These are phyloP conservation scores for Aegilops sharonensis DNA, from an alignment of 176 grass and related monocot species.

Conservation along the genomic window DNA sequence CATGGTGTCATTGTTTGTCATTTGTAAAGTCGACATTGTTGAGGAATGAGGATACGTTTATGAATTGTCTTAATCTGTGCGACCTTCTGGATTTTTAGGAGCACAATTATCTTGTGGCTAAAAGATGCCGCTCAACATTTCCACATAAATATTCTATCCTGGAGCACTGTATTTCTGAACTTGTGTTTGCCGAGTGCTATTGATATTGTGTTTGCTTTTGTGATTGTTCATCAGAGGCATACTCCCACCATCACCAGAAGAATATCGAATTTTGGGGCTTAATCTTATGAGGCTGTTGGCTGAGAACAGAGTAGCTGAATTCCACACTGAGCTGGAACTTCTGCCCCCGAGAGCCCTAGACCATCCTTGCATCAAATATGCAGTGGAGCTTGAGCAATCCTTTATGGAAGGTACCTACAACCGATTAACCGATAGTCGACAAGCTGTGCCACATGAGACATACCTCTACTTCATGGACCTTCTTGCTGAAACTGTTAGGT, in stretches of 20 bases:
- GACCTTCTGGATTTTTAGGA: not conserved
- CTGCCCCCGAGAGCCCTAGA: slow-evolving; percentile 47
- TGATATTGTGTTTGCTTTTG: not conserved
- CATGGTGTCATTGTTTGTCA: not conserved
- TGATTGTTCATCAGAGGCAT: slow-evolving; percentile 47
- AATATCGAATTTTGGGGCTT: slow-evolving; percentile 72
- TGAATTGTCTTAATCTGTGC: not conserved
- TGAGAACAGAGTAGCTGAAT: slow-evolving; percentile 73
- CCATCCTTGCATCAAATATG: slow-evolving; percentile 76
- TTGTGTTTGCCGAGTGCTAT: not conserved
- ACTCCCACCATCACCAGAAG: slow-evolving; percentile 52
- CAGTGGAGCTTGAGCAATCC: slow-evolving; percentile 60
- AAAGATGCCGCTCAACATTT: not conserved
- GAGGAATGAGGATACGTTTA: not conserved
- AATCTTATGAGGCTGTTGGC: slow-evolving; percentile 75
- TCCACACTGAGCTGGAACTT: slow-evolving; percentile 84
- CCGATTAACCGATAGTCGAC: slow-evolving; percentile 33
- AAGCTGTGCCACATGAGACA: slow-evolving; percentile 66
- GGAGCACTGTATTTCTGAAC: not conserved
- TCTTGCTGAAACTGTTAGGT: slow-evolving; percentile 72
- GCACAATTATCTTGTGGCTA: not conserved
- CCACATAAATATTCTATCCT: not conserved
- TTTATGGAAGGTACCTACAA: slow-evolving; percentile 87
- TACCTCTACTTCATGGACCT: slow-evolving; percentile 76
- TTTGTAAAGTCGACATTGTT: not conserved